These are phyloP conservation scores for Rehmannia glutinosa DNA, from an alignment of 257 asterid species.

Conservation along the genomic window DNA sequence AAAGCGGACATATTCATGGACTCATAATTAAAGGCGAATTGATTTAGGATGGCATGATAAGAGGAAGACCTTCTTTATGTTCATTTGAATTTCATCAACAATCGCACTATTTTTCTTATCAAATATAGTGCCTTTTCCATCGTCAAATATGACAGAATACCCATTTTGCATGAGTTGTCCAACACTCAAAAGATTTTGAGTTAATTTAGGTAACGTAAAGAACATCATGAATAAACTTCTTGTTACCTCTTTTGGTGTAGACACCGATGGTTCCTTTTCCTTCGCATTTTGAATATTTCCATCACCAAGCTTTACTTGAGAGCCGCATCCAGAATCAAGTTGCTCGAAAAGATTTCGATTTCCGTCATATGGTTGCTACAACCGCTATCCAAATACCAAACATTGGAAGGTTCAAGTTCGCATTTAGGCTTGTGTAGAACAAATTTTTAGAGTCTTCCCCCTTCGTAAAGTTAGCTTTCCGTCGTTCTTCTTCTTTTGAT, in stretches of 20 bases:
- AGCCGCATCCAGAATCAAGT: not conserved
- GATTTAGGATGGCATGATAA: too few species aligned
- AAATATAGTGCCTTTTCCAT: not conserved
- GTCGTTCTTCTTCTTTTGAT: too few species aligned
- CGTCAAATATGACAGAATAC: not conserved
- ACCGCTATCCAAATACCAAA: not conserved
- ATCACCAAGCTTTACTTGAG: not conserved
- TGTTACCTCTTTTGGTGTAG: constrained; percentile 1
- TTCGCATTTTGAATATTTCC: not conserved
- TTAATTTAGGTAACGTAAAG: constrained; percentile 2
- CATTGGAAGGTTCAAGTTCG: not conserved
- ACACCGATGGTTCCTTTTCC: not conserved
- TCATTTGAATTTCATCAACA: not conserved
- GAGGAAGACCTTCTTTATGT: not conserved
- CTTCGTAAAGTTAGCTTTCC: too few species aligned
- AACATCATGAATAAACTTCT: not conserved
- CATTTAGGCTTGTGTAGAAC: not conserved
- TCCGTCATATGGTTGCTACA: not conserved
- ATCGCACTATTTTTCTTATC: not conserved
- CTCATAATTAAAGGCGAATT: too few species aligned
- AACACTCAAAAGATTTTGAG: constrained; percentile 3
- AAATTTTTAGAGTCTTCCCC: not conserved
- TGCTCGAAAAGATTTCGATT: not conserved
- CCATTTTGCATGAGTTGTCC: not conserved
- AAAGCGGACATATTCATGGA: too few species aligned